A percentile compares a stretch with the other conserved stretches of the same genome.
Evolutionary conservation across 2,329 filamentous ascomycete genomes (phyloP).

Genomic region (Aspergillus sojae): DNA sequence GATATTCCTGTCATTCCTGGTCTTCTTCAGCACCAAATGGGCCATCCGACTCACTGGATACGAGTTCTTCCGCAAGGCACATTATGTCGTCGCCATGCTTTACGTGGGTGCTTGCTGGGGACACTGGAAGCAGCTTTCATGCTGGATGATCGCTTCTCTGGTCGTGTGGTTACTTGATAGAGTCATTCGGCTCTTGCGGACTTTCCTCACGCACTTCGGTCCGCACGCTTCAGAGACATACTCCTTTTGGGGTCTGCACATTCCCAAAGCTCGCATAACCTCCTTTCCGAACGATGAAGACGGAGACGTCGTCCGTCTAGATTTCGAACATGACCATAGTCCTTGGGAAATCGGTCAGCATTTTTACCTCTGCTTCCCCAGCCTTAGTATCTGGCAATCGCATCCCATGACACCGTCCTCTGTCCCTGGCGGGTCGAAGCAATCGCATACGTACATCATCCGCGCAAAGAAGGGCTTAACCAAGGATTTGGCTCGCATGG

Average conservation of each 20-base stretch:
- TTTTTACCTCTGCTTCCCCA: constrained; percentile 70
- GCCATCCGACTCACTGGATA: constrained; percentile 71
- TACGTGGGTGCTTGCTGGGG: constrained; percentile 77
- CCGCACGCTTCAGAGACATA: constrained; percentile 42
- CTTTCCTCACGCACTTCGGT: constrained; percentile 63
- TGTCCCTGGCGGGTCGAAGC: constrained; percentile 45
- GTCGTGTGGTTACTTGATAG: constrained; percentile 68
- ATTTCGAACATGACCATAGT: constrained; percentile 64
- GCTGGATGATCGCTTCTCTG: constrained; percentile 69
- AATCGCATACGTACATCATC: constrained; percentile 42
- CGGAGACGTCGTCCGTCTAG: constrained; percentile 66
- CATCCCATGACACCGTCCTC: constrained; percentile 71
- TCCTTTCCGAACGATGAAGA: constrained; percentile 59
- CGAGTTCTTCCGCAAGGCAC: constrained; percentile 74
- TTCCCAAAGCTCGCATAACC: constrained; percentile 54
- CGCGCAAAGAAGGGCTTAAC: constrained; percentile 52
- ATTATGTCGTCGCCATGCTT: constrained; percentile 72
- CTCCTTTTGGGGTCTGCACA: constrained; percentile 53
- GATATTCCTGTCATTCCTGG: constrained; percentile 63
- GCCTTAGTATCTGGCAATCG: constrained; percentile 70
- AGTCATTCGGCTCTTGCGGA: constrained; percentile 59
- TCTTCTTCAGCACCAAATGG: constrained; percentile 60
- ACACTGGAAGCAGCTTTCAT: constrained; percentile 70
- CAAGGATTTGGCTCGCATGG: constrained; percentile 26
- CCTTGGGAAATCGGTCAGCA: constrained; percentile 70